phyloP scores from a whole-genome alignment of 1,284 basidiomycete species.

The Boletus holoroseus region DNA sequence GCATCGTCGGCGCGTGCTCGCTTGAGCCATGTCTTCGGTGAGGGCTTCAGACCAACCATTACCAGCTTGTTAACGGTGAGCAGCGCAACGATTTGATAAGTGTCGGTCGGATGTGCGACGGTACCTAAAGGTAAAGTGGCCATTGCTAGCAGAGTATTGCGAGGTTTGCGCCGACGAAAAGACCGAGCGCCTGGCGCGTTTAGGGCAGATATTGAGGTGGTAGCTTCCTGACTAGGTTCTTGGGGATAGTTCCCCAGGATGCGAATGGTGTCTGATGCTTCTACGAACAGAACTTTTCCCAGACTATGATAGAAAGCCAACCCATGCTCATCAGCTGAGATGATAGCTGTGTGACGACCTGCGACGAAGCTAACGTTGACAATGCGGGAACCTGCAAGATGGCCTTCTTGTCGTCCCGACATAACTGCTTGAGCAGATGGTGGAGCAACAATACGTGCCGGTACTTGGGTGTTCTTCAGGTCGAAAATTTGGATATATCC shows the following conservation, averaged over 20 bases:
- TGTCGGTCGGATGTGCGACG: constrained; percentile 70
- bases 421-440: constrained; percentile 61
- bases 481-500: constrained; percentile 90
- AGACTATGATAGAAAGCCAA: constrained; percentile 94
- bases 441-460: constrained; percentile 69
- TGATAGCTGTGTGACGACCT: constrained; percentile 87
- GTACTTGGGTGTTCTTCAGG: constrained; percentile 58
- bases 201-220: constrained; percentile 15
- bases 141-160: constrained; percentile 71
- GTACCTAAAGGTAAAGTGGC: constrained; percentile 81
- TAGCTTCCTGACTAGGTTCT: constrained; percentile 29
- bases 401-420: constrained; percentile 89
- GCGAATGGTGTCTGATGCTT: constrained; percentile 90
- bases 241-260: constrained; percentile 89
- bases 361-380: constrained; percentile 89
- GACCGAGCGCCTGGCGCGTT: constrained; percentile 7
- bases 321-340: constrained; percentile 88
- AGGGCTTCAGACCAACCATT: constrained; percentile 88
- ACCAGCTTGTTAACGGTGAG: constrained; percentile 89
- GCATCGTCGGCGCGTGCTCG: constrained; percentile 55
- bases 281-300: constrained; percentile 92
- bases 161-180: constrained; percentile 41
- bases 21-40: constrained; percentile 90
- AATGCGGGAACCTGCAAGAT: constrained; percentile 82
- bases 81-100: constrained; percentile 81